A percentile compares a stretch with the other conserved stretches of the same genome.
These are phyloP conservation scores for Mucor irregularis DNA, from an alignment of 371 early-diverging fungal genomes.

Conservation along the genomic window DNA sequence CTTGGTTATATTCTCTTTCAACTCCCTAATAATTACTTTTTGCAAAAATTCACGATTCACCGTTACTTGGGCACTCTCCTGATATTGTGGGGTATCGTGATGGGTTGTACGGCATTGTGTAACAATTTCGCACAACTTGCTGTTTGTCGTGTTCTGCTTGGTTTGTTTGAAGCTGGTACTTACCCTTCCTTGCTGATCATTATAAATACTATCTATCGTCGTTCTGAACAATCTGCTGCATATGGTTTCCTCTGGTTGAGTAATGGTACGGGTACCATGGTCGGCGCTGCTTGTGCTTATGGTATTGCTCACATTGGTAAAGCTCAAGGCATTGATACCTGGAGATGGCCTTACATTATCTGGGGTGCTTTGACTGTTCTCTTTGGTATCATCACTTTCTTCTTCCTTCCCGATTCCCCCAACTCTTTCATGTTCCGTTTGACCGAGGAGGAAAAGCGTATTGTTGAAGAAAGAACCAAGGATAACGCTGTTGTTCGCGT, in stretches of 20 bases:
- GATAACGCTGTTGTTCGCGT: slow-evolving; percentile 29
- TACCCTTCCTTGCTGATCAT: slow-evolving; percentile 32
- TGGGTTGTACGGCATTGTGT: slow-evolving; percentile 26
- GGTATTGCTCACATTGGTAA: slow-evolving; percentile 25
- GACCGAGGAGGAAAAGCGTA: slow-evolving; percentile 27
- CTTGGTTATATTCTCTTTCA: slow-evolving; percentile 35
- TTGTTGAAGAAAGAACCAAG: slow-evolving; percentile 20
- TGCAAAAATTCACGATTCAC: slow-evolving; percentile 35
- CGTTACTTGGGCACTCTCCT: slow-evolving; percentile 30
- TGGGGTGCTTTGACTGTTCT: slow-evolving; percentile 22
- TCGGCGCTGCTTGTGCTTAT: slow-evolving; percentile 17
- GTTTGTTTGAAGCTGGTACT: slow-evolving; percentile 34
- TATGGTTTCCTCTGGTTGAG: slow-evolving; percentile 18
- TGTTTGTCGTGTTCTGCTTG: slow-evolving; percentile 28
- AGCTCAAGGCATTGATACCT: slow-evolving; percentile 16
- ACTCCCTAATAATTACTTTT: slow-evolving; percentile 27
- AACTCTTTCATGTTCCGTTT: slow-evolving; percentile 14
- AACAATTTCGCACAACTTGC: slow-evolving; percentile 30
- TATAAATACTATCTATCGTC: slow-evolving; percentile 31
- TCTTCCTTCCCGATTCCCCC: slow-evolving; percentile 28
- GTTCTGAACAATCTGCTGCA: slow-evolving; percentile 31
- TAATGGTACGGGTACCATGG: slow-evolving; percentile 27
- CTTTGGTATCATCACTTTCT: slow-evolving; percentile 23
- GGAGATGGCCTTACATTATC: slow-evolving; percentile 34
- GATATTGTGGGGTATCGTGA: slow-evolving; percentile 33